Percentiles rank a stretch among this genome's conserved stretches.
These are phyloP conservation scores for Gaeumannomyces tritici DNA, from an alignment of 2,329 filamentous ascomycete genomes.

Conservation along the genomic window DNA sequence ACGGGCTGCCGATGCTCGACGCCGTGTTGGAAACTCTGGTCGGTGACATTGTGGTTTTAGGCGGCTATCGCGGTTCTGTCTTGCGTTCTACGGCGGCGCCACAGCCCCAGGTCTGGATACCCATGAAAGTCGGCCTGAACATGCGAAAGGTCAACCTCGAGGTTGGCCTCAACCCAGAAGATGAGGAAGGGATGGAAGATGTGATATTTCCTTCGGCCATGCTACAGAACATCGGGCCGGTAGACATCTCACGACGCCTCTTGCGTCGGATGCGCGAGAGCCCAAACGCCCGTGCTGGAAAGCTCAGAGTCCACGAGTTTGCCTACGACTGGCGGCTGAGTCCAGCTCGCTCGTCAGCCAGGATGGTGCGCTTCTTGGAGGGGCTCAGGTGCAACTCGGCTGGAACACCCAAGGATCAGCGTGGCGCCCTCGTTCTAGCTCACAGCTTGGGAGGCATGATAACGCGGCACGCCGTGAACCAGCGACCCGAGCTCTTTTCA, in stretches of 20 bases:
- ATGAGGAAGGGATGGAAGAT: slow-evolving; percentile 75
- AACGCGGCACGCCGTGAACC: slow-evolving; percentile 78
- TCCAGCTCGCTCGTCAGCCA: slow-evolving; percentile 62
- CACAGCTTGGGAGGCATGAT: slow-evolving; percentile 85
- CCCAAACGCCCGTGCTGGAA: slow-evolving; percentile 62
- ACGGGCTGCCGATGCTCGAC: slow-evolving; percentile 20
- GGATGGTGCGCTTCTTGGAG: slow-evolving; percentile 65
- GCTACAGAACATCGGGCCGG: slow-evolving; percentile 82
- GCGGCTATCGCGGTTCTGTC: slow-evolving; percentile 86
- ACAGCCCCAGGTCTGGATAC: slow-evolving; percentile 86
- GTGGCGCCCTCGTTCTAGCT: slow-evolving; percentile 72
- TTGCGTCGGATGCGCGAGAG: slow-evolving; percentile 68
- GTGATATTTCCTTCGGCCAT: slow-evolving; percentile 80
- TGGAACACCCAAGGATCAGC: slow-evolving; percentile 31
- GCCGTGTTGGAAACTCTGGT: slow-evolving; percentile 56
- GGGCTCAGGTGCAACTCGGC: slow-evolving; percentile 59
- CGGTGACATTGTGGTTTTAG: slow-evolving; percentile 80
- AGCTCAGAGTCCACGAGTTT: slow-evolving; percentile 75
- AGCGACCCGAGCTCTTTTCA: slow-evolving; percentile 73
- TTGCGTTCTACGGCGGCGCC: slow-evolving; percentile 73
- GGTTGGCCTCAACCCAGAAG: slow-evolving; percentile 70
- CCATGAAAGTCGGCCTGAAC: slow-evolving; percentile 85
- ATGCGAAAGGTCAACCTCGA: slow-evolving; percentile 86
- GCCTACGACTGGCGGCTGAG: slow-evolving; percentile 93
- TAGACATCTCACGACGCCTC: slow-evolving; percentile 77